Conservation (phyloP, 257 asterid species). For the Fraxinus cuspidata region DNA sequence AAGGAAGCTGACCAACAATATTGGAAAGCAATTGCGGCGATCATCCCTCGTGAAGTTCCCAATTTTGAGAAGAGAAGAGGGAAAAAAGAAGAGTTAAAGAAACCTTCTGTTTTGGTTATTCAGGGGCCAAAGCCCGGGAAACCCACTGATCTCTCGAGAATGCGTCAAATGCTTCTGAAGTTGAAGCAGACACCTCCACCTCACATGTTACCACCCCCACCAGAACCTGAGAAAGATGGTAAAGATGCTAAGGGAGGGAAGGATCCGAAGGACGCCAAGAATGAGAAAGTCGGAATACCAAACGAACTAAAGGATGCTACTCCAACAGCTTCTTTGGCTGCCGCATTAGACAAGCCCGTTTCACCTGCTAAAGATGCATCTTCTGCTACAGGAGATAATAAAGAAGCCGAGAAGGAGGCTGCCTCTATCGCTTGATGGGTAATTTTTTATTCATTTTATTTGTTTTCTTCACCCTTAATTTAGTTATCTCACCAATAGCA, state of each 20-base stretch:
- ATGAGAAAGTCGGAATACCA: slow-evolving; percentile 31
- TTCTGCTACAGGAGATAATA: slow-evolving; percentile 32
- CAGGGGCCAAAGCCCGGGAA: slow-evolving; percentile 98
- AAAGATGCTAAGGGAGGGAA: slow-evolving; percentile 38
- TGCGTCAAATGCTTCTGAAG: slow-evolving; percentile 81
- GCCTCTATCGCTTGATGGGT: slow-evolving; percentile 26
- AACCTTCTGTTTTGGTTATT: slow-evolving; percentile 64
- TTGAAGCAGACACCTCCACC: slow-evolving; percentile 84
- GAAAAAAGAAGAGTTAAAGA: slow-evolving; percentile 67
- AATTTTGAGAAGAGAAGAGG: slow-evolving; percentile 84
- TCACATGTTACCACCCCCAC: slow-evolving; percentile 84
- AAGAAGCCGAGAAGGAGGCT: slow-evolving; percentile 36
- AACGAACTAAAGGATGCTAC: slow-evolving; percentile 24
- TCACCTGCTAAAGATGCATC: slow-evolving; percentile 32
- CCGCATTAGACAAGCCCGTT: slow-evolving; percentile 30
- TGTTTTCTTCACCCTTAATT: slow-evolving; percentile 8
- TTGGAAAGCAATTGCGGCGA: slow-evolving; percentile 89
- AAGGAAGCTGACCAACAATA: slow-evolving; percentile 83
- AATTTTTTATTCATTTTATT: slow-evolving; percentile 13
- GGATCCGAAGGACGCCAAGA: slow-evolving; percentile 32
- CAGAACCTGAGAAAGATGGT: slow-evolving; percentile 27
- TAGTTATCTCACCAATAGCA: background rate
- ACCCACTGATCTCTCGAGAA: slow-evolving; percentile 83
- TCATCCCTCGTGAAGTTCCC: slow-evolving; percentile 84
- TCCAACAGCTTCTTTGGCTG: slow-evolving; percentile 23